These are phyloP conservation scores for Bimuria novae-zelandiae DNA, from an alignment of 2,329 filamentous ascomycete species.

Conservation along the genomic window DNA sequence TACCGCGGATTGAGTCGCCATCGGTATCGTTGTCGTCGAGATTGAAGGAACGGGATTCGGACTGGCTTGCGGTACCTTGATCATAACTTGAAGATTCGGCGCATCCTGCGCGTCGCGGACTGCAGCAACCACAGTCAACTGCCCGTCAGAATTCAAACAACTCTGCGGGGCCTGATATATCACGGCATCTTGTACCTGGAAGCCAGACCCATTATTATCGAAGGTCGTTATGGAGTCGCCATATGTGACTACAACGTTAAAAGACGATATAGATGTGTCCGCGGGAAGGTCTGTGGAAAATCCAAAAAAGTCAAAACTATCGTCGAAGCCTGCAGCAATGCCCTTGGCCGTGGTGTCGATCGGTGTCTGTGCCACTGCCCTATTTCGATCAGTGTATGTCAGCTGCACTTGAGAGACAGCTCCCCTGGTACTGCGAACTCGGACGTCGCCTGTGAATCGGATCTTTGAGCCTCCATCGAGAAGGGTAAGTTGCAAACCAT, in stretches of 20 bases:
- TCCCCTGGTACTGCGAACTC: conserved; percentile 59
- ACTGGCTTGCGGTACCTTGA: conserved; percentile 27
- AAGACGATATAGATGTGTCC: conserved; percentile 64
- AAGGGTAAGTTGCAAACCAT: conserved; percentile 60
- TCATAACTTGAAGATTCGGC: conserved; percentile 25
- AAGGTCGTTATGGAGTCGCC: conserved; percentile 53
- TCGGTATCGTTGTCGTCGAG: conserved; percentile 26
- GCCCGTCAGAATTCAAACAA: conserved; percentile 49
- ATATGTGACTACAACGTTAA: conserved; percentile 58
- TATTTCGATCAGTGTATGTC: conserved; percentile 61
- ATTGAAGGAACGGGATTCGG: conserved; percentile 29
- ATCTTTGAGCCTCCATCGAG: conserved; percentile 55
- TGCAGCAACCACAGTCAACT: conserved; percentile 31
- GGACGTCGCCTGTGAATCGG: conserved; percentile 60
- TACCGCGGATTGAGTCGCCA: conserved; percentile 29
- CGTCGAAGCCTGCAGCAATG: conserved; percentile 61
- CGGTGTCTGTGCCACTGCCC: conserved; percentile 52
- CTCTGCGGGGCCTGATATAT: conserved; percentile 62
- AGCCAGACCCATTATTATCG: conserved; percentile 63
- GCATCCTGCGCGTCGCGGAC: conserved; percentile 21
- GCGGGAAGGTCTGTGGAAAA: conserved; percentile 56
- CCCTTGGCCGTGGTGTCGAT: conserved; percentile 55
- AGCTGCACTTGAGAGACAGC: conserved; percentile 55
- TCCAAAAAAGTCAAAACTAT: conserved; percentile 56
- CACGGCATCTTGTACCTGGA: conserved; percentile 60